Base-by-base conservation (phyloP, 2,329 filamentous ascomycete genomes). In the Colletotrichum sp. region DNA sequence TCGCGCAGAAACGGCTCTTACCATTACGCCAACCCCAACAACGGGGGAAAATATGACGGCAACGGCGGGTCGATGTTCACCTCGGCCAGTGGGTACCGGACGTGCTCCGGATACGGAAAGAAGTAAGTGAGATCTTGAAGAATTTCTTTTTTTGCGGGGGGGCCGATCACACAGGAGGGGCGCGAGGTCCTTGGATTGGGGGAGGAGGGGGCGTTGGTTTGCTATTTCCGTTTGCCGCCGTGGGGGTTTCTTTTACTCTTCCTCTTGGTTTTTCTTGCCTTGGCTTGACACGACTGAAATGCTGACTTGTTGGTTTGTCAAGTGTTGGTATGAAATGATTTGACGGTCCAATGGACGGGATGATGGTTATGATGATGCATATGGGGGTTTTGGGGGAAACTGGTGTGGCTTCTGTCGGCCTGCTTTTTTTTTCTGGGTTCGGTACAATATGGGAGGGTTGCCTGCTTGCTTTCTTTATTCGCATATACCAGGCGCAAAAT, bases 11-110 rank as follows among this genome's bases (percentile, higher is more conserved):
- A 94, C 79, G 92, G 92, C 34, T 93, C 92, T 4, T 94, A 94
- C 86, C 94, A 94, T 85, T 94, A 94, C 84, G 90, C 89, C 81
- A 95, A 94, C 84, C 84, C 91, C 21, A 89, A 93, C 24, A 89
- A 93, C 77, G 91, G 92, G 14, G 93, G 90, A 80, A 92, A 90
- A 43, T 94, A 94, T 85, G 84, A 87, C 78, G 91, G 92, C 62
- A 82, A 82, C 18, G 92, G 92, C 9, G 80, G 83, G 61, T 89
- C 90, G 28, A 91, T 84, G 16, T 95, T 94, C 83, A 94, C 90
- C n/a, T 79, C 91, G n/a, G 85, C 92, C 8, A 85, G 86, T 72
- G 89, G 88, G 43, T 61, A 75, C 48, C 69, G 73, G 24, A 68
- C 73, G 18, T 75, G 56, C 48, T 75, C 69, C 48, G 73, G 73